Evolutionary conservation across 768 basidiomycete genomes (phyloP).

Genomic region (Pholiota molesta): DNA sequence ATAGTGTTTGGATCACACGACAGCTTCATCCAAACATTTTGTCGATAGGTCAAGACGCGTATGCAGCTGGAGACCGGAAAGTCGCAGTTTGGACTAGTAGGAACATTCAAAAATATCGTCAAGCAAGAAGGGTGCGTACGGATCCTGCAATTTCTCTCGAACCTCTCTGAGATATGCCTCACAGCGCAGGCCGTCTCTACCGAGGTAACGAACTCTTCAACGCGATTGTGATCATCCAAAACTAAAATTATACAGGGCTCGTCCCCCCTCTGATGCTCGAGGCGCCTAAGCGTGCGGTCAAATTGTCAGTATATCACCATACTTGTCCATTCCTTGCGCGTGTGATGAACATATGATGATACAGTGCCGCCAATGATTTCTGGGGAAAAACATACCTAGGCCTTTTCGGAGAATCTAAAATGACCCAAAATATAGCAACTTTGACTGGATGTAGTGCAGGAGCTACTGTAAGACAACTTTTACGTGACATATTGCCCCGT

Average conservation of each 20-base stretch:
- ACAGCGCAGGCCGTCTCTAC: conserved; percentile 81
- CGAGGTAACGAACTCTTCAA: conserved; percentile 57
- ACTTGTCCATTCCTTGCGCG: background rate
- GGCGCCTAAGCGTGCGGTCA: conserved; percentile 97
- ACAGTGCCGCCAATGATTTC: conserved; percentile 81
- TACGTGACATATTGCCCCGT: background rate
- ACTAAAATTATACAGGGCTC: conserved; percentile 56
- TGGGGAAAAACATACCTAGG: conserved; percentile 85
- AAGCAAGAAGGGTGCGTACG: conserved; percentile 83
- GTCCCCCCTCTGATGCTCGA: conserved; percentile 95
- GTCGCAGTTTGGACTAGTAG: conserved; percentile 72
- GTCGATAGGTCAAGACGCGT: conserved; percentile 89
- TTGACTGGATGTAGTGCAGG: conserved; percentile 93
- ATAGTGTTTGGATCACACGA: conserved; percentile 6
- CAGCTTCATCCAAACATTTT: background rate
- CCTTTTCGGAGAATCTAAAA: conserved; percentile 71
- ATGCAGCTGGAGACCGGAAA: conserved; percentile 96
- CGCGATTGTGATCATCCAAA: background rate
- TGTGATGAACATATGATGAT: conserved; percentile 8
- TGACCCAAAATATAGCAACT: conserved; percentile 88
- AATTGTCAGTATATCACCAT: conserved; percentile 61
- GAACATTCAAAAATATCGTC: conserved; percentile 82
- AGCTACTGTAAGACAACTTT: conserved; percentile 59
- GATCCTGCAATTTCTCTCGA: conserved; percentile 2
- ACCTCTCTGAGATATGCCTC: background rate